Evolutionary conservation across 1,284 basidiomycete species (phyloP).

Genomic region (Quambalaria eucalypti): DNA sequence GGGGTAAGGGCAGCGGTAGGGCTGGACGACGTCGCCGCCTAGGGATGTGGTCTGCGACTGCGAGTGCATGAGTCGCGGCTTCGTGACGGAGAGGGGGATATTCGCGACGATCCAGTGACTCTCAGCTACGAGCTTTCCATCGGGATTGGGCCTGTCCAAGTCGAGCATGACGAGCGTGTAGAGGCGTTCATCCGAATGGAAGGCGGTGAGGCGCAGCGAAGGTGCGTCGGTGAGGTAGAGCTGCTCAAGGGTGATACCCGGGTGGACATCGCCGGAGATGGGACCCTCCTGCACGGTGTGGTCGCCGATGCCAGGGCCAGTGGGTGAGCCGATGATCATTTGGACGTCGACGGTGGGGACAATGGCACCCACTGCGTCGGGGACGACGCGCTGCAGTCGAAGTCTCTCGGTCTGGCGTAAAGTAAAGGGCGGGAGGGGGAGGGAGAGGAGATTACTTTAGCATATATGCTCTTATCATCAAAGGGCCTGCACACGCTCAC

Average conservation of each 20-base stretch:
- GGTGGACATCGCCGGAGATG: neutral
- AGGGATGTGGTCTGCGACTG: neutral
- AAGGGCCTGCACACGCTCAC: neutral
- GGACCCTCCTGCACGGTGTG: conserved; percentile 7
- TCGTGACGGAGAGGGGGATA: conserved; percentile 38
- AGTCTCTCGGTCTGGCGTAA: conserved; percentile 10
- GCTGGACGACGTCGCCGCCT: conserved; percentile 53
- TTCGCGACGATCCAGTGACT: conserved; percentile 75
- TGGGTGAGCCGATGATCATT: conserved; percentile 52
- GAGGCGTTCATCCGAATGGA: conserved; percentile 66
- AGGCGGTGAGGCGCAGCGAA: conserved; percentile 40
- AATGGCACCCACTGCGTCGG: conserved; percentile 69
- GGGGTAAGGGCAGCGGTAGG: conserved; percentile 78
- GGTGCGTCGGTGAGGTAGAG: conserved; percentile 55
- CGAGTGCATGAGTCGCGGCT: neutral
- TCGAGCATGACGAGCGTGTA: conserved; percentile 85
- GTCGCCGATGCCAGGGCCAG: conserved; percentile 41
- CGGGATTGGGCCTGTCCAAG: conserved; percentile 73
- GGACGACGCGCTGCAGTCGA: conserved; percentile 75
- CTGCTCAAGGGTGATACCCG: conserved; percentile 55
- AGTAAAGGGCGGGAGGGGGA: too few relatives aligned
- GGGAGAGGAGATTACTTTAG: neutral
- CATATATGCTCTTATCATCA: neutral
- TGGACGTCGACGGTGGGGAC: conserved; percentile 67
- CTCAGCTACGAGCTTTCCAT: conserved; percentile 61